A percentile compares a stretch with the other conserved stretches of the same genome.
Evolutionary conservation across 371 early-diverging fungal genomes (phyloP).

Genomic region (Coelomomyces lativittatus): DNA sequence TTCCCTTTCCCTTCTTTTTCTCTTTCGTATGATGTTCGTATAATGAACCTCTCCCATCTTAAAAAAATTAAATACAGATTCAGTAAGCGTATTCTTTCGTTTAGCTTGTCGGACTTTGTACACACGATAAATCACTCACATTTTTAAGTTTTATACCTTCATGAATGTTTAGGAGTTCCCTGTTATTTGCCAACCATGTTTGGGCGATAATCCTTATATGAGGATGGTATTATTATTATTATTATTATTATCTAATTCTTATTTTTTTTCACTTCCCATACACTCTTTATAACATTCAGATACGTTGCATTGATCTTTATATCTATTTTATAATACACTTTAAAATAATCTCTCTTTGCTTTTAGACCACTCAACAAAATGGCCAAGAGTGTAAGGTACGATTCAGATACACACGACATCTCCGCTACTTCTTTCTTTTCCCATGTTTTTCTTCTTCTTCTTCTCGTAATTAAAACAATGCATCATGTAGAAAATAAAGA

Average conservation of each 20-base stretch:
- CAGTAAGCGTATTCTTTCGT: too few relatives aligned
- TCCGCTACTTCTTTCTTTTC: neutral
- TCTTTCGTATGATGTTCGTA: too few relatives aligned
- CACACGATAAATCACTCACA: neutral
- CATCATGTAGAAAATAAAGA: too few relatives aligned
- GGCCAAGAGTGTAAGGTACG: constrained; percentile 80
- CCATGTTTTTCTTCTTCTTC: neutral
- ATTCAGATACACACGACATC: too few relatives aligned
- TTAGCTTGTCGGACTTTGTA: too few relatives aligned
- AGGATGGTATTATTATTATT: constrained; percentile 55
- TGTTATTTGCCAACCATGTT: constrained; percentile 83
- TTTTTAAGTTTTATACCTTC: too few relatives aligned
- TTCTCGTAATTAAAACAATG: neutral
- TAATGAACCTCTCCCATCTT: too few relatives aligned
- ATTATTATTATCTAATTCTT: neutral
- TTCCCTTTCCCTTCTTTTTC: too few relatives aligned
- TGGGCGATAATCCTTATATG: constrained; percentile 91
- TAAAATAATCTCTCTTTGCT: neutral
- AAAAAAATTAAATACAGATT: too few relatives aligned
- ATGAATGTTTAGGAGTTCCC: constrained; percentile 56
- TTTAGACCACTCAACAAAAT: constrained; percentile 52
- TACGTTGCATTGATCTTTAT: neutral
- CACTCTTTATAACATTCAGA: neutral
- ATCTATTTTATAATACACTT: neutral
- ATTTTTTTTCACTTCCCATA: neutral